Evolutionary conservation across 768 basidiomycete species (phyloP).

Genomic region (Leccinum imitatum): DNA sequence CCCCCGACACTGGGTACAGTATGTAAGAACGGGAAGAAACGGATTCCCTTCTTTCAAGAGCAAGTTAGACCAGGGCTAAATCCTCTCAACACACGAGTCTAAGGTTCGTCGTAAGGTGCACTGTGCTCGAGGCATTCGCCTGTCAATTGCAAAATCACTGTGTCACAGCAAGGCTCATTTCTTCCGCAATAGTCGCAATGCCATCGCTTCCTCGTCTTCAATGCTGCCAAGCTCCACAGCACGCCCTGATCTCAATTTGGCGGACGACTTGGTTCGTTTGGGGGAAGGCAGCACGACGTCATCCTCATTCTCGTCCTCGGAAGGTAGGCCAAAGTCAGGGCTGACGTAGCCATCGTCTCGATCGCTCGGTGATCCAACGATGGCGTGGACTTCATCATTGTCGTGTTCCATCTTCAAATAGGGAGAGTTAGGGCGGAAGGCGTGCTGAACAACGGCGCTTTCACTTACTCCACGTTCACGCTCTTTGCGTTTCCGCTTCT

Average conservation of each 20-base stretch:
- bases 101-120: not conserved
- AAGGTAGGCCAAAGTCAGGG: conserved; percentile 62
- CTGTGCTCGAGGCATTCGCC: not conserved
- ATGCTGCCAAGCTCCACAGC: conserved; percentile 30
- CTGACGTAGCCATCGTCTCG: conserved; percentile 73
- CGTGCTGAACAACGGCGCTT: not conserved
- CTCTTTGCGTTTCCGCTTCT: conserved; percentile 90
- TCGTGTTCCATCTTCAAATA: conserved; percentile 25
- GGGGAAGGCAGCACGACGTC: conserved; percentile 26
- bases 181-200: conserved; percentile 54
- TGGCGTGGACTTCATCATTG: conserved; percentile 23
- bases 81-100: conserved; percentile 2
- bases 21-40: not conserved
- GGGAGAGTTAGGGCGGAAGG: not conserved
- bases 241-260: conserved; percentile 30
- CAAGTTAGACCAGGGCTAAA: conserved; percentile 1
- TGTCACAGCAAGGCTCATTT: conserved; percentile 17
- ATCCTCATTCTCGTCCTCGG: conserved; percentile 37
- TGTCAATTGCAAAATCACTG: not conserved
- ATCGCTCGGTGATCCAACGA: conserved; percentile 39
- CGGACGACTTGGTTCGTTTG: conserved; percentile 33
- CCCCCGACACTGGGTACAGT: not conserved
- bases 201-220: conserved; percentile 63
- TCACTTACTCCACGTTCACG: conserved; percentile 47
- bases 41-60: not conserved